Evolutionary conservation across 805 yeast species (phyloP).

Genomic region (Monosporozyma servazzii): DNA sequence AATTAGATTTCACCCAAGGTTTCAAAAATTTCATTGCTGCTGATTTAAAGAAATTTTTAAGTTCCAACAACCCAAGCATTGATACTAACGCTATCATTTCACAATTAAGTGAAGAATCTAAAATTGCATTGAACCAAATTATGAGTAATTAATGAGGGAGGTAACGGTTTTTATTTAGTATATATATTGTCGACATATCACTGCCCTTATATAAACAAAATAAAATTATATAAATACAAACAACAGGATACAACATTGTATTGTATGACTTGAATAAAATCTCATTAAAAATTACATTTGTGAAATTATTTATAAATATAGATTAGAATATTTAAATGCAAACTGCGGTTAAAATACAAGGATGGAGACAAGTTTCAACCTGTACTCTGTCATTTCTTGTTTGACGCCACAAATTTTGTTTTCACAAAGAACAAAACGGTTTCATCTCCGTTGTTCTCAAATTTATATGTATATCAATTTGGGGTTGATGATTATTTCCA

Average conservation of each 20-base stretch:
- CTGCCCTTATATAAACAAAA: neutral
- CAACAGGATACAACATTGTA: neutral
- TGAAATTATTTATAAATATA: neutral
- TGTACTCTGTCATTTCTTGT: neutral
- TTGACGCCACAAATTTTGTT: neutral
- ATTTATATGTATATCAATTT: too few relatives aligned
- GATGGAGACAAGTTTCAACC: too few relatives aligned
- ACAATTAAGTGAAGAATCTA: slow-evolving; percentile 23
- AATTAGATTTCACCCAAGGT: slow-evolving; percentile 31
- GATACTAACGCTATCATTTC: slow-evolving; percentile 14
- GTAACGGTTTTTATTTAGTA: neutral
- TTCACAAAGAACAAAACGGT: neutral
- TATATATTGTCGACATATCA: neutral
- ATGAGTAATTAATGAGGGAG: slow-evolving; percentile 2
- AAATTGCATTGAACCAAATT: slow-evolving; percentile 19
- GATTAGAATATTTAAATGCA: neutral
- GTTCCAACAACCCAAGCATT: slow-evolving; percentile 13
- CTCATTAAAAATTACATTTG: neutral
- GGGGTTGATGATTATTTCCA: too few relatives aligned
- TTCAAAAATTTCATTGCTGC: slow-evolving; percentile 16
- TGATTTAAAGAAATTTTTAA: slow-evolving; percentile 17
- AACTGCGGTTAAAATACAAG: neutral
- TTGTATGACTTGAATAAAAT: neutral
- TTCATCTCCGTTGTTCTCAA: too few relatives aligned
- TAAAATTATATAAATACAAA: neutral